phyloP scores from a whole-genome alignment of 306 rosid genomes.

The Calophaca sinica region DNA sequence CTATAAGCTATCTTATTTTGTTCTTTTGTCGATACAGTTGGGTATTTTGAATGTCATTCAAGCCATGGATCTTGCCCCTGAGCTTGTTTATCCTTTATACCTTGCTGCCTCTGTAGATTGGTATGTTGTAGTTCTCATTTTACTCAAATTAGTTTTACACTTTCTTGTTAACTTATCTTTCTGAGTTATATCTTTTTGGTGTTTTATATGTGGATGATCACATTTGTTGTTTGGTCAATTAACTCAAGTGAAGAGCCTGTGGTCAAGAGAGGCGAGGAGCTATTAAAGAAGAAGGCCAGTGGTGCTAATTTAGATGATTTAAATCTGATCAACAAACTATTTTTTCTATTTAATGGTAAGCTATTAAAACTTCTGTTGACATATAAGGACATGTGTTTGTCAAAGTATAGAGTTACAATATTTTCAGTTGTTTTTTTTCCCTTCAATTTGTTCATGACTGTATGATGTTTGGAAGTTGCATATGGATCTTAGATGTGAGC shows the following conservation, averaged over 20 bases:
- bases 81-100: constrained; percentile 87
- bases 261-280: constrained; percentile 94
- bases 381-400: constrained; percentile 10
- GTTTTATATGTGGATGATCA: constrained; percentile 49
- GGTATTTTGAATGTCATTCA: constrained; percentile 89
- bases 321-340: constrained; percentile 74
- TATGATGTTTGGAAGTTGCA: constrained; percentile 23
- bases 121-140: constrained; percentile 56
- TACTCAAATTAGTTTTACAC: constrained; percentile 22
- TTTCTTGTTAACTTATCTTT: constrained; percentile 34
- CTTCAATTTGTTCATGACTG: constrained; percentile 26
- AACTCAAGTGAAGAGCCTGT: constrained; percentile 87
- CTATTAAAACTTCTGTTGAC: constrained; percentile 31
- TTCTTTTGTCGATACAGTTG: constrained; percentile 70
- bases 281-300: constrained; percentile 89
- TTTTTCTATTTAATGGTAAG: constrained; percentile 86
- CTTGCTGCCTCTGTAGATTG: constrained; percentile 79
- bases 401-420: constrained; percentile 18
- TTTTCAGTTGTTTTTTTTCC: constrained; percentile 19
- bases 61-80: constrained; percentile 80
- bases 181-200: constrained; percentile 43
- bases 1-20: constrained; percentile 41
- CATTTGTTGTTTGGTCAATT: constrained; percentile 53
- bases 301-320: constrained; percentile 83
- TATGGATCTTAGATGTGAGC: constrained; percentile 29